Percentiles rank a stretch among this genome's conserved stretches.
Evolutionary conservation across 169 alveolate genomes (phyloP).

Genomic region (Cryptosporidium felis): DNA sequence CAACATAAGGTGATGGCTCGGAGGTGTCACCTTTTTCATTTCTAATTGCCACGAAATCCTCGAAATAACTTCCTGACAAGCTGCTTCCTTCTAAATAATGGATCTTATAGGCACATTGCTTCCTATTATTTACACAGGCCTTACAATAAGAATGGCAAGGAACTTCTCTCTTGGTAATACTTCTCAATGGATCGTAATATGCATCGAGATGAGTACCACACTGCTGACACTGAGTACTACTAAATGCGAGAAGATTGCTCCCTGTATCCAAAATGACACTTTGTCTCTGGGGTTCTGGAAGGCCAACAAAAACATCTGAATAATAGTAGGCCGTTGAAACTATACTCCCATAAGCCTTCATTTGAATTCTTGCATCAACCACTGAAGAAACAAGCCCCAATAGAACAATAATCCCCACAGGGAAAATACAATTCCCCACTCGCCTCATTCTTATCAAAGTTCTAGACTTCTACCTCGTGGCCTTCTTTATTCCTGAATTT

Average conservation of each 20-base stretch:
- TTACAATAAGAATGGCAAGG: conserved; percentile 63
- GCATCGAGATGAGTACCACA: conserved; percentile 70
- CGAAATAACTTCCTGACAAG: conserved; percentile 60
- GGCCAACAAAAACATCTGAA: conserved; percentile 67
- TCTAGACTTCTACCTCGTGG: neutral
- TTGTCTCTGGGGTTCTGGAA: conserved; percentile 67
- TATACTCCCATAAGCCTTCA: conserved; percentile 69
- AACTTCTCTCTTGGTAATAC: conserved; percentile 33
- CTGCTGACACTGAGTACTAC: conserved; percentile 56
- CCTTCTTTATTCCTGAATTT: neutral
- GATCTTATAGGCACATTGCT: conserved; percentile 60
- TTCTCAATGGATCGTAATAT: conserved; percentile 56
- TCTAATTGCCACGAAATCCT: conserved; percentile 57
- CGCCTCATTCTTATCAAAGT: neutral
- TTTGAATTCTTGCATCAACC: conserved; percentile 16
- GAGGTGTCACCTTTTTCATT: conserved; percentile 40
- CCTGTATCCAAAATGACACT: conserved; percentile 69
- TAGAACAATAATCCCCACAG: neutral
- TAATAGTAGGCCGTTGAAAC: conserved; percentile 67
- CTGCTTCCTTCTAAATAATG: conserved; percentile 63
- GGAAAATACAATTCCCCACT: neutral
- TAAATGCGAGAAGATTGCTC: conserved; percentile 57
- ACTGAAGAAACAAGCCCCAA: neutral
- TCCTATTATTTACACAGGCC: conserved; percentile 39
- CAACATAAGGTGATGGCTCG: conserved; percentile 49